phyloP scores from a whole-genome alignment of 257 asterid species.

The Galeopsis tetrahit region DNA sequence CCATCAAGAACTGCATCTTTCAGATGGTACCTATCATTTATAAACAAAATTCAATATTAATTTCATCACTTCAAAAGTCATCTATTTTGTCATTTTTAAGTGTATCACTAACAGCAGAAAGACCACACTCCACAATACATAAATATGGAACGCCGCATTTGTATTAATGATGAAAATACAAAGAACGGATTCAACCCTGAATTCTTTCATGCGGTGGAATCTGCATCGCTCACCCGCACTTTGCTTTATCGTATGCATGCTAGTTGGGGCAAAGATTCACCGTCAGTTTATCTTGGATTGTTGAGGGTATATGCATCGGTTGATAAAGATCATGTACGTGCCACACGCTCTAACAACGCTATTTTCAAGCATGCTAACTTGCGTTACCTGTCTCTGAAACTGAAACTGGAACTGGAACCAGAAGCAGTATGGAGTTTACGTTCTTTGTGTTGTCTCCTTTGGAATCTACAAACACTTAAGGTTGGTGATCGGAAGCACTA shows the following conservation, averaged over 20 bases:
- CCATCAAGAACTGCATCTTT: slow-evolving; percentile 93
- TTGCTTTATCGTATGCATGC: neutral
- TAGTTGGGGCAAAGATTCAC: neutral
- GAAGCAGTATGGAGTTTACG: neutral
- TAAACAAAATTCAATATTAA: too few species aligned
- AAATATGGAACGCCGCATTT: too few species aligned
- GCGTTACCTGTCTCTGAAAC: neutral
- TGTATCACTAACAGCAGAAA: too few species aligned
- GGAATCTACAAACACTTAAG: neutral
- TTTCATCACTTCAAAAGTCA: too few species aligned
- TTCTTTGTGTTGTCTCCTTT: too few species aligned
- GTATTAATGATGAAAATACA: too few species aligned
- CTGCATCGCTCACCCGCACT: neutral
- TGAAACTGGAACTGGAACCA: too few species aligned
- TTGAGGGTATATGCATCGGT: neutral
- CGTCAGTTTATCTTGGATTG: neutral
- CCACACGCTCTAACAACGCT: neutral
- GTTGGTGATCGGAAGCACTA: too few species aligned
- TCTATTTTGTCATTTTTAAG: too few species aligned
- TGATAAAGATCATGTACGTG: neutral
- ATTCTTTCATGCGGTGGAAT: neutral
- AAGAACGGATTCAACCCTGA: too few species aligned
- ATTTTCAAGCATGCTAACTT: neutral
- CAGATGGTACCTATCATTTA: slow-evolving; percentile 62
- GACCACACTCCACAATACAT: too few species aligned